Conservation (phyloP, 768 basidiomycete genomes). For the Russula olivacea region DNA sequence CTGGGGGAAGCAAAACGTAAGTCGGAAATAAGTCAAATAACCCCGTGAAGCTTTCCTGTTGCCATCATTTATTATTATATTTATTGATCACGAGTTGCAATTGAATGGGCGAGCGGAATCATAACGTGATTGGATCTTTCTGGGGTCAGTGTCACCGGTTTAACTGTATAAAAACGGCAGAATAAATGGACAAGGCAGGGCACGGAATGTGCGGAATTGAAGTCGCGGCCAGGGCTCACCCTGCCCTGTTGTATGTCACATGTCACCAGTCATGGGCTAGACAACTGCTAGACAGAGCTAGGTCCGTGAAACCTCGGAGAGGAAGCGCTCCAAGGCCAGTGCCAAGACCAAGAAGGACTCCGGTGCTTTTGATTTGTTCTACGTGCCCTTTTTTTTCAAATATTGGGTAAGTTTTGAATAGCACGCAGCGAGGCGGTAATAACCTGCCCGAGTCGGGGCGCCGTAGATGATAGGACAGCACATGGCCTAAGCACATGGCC, state of each 20-base stretch:
- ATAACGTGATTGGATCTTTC: slow-evolving; percentile 31
- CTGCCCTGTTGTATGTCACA: too few species aligned
- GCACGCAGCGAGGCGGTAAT: too few species aligned
- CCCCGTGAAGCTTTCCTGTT: too few species aligned
- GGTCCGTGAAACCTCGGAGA: slow-evolving; percentile 28
- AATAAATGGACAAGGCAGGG: slow-evolving; percentile 27
- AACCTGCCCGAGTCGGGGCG: too few species aligned
- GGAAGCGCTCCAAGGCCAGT: slow-evolving; percentile 12
- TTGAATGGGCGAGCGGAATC: slow-evolving; percentile 36
- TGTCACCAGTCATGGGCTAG: slow-evolving; percentile 46
- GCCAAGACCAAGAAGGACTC: slow-evolving; percentile 33
- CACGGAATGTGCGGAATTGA: slow-evolving; percentile 33
- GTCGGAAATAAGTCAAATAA: too few species aligned
- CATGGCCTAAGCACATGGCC: slow-evolving; percentile 47
- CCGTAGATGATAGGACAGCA: slow-evolving; percentile 35
- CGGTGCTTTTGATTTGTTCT: slow-evolving; percentile 50
- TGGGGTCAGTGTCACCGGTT: too few species aligned
- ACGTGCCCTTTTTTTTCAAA: slow-evolving; percentile 42
- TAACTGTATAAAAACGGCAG: too few species aligned
- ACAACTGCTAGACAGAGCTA: slow-evolving; percentile 28
- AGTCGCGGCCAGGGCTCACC: slow-evolving; percentile 37
- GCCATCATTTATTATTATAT: background rate
- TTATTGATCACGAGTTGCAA: slow-evolving; percentile 27
- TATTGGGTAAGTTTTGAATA: slow-evolving; percentile 40
- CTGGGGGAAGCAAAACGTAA: background rate